Conservation (phyloP, 169 alveolate genomes). For the Cyclospora cayetanensis region DNA sequence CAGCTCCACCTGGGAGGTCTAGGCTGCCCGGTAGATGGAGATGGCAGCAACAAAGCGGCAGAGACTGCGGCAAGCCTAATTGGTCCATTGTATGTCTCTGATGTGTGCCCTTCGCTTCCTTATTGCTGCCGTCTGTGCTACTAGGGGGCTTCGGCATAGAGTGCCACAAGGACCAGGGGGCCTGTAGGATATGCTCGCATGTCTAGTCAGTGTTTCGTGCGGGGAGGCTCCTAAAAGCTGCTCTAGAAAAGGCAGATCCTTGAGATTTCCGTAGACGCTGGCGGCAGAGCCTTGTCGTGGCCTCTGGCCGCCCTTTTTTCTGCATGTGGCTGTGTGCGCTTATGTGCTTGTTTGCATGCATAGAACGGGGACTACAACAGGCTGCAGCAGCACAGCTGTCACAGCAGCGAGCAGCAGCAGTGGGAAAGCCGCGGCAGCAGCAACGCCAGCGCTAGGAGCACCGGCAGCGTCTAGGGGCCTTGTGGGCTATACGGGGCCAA, state of each 20-base stretch:
- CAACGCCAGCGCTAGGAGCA: conserved; percentile 25
- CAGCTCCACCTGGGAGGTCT: conserved; percentile 43
- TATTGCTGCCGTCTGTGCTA: neutral
- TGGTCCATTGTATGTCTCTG: conserved; percentile 16
- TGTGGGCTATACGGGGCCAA: conserved; percentile 47
- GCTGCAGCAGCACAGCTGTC: conserved; percentile 62
- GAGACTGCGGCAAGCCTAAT: neutral
- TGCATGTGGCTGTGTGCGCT: too few species aligned
- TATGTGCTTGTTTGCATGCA: neutral
- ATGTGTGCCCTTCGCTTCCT: neutral
- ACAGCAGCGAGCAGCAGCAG: conserved; percentile 67
- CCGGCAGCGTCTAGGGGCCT: conserved; percentile 24
- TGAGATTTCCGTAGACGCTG: too few species aligned
- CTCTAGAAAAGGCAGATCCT: too few species aligned
- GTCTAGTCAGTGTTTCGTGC: too few species aligned
- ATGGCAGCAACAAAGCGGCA: conserved; percentile 2
- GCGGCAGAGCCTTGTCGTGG: too few species aligned
- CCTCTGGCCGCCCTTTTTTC: too few species aligned
- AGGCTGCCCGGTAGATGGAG: conserved; percentile 26
- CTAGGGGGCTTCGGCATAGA: neutral
- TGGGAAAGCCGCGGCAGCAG: conserved; percentile 45
- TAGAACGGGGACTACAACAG: conserved; percentile 33
- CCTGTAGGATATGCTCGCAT: too few species aligned
- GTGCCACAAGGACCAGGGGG: too few species aligned
- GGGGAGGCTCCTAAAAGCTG: too few species aligned